A percentile compares a stretch with the other conserved stretches of the same genome.
These are phyloP conservation scores for Herpetospermum pedunculosum DNA, from an alignment of 306 rosid genomes.

Conservation along the genomic window DNA sequence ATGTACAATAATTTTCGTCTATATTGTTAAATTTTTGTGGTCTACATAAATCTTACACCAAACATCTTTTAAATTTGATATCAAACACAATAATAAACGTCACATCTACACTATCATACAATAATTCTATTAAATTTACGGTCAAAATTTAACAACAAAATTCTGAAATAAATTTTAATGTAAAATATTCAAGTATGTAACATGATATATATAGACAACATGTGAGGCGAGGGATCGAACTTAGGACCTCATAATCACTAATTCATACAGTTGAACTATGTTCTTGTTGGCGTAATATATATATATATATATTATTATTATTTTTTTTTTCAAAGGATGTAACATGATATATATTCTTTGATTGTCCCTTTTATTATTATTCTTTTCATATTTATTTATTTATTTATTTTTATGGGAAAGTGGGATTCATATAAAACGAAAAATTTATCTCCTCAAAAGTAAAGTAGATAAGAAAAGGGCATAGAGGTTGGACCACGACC, in stretches of 20 bases:
- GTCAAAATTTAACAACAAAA: background rate
- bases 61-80: background rate
- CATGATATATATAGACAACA: too few relatives aligned
- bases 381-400: background rate
- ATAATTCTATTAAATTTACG: background rate
- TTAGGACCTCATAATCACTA: too few relatives aligned
- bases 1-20: background rate
- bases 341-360: too few relatives aligned
- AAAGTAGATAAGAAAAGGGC: background rate
- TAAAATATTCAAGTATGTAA: too few relatives aligned
- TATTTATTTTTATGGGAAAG: background rate
- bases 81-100: background rate
- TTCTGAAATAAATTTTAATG: too few relatives aligned
- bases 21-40: background rate
- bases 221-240: too few relatives aligned
- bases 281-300: too few relatives aligned
- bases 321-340: too few relatives aligned
- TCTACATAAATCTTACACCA: background rate
- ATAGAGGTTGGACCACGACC: slow-evolving; percentile 1
- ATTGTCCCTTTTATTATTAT: background rate
- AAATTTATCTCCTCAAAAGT: background rate
- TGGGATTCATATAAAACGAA: background rate
- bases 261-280: too few relatives aligned
- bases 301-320: too few relatives aligned
- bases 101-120: background rate